Base-by-base conservation (phyloP, 495 filamentous ascomycete genomes). In the Talaromyces wortmannii region DNA sequence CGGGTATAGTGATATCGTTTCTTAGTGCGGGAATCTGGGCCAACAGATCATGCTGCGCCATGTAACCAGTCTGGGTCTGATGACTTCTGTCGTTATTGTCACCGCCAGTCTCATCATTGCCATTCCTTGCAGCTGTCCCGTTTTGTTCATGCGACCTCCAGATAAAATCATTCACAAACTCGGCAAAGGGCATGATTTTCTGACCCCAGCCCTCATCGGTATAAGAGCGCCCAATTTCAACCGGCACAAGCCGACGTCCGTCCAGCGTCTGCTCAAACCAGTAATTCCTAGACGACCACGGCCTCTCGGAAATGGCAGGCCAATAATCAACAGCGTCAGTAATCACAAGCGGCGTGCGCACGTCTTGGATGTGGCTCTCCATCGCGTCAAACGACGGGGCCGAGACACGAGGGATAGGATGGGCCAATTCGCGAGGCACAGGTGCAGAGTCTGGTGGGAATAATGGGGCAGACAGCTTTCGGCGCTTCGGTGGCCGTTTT, bases 11-110 rank as follows among this genome's bases (percentile, higher is more conserved):
- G 45, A 99, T 88, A 61, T 97, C 94, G 45, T 80, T 72, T 3
- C 87, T 78, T 15, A 98, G 73, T 6, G 77, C 64, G 0, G 95
- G 90, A 13, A 98, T 86, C 61, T 98, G 94, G 0, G 80, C 59
- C 56, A 98, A 83, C 23, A 98, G 78, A 55, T 88, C 84, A 68
- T 97, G 90, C 63, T 99, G 94, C 13, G 94, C 94, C 44, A 99
- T 78, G 61, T 99, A 99, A 5, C 78, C 89, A n/a, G 68, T 67
- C 45, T 69, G 64, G 4, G 44, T 53, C 0, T 56, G 59, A 31
- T 67, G 23, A 23, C 36, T 53, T 7, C 55, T 56, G 2, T 52
- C 53, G 0, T 57, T 57, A 17, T 42, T 52, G 3, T 58, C 48
- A 10, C 8, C 36, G 8, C 33, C 4, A 23, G 23, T 23, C 23